Percentiles rank a stretch among this genome's conserved stretches.
phyloP scores from a whole-genome alignment of 2,329 filamentous ascomycete genomes.

The Macroventuria anomochaeta region DNA sequence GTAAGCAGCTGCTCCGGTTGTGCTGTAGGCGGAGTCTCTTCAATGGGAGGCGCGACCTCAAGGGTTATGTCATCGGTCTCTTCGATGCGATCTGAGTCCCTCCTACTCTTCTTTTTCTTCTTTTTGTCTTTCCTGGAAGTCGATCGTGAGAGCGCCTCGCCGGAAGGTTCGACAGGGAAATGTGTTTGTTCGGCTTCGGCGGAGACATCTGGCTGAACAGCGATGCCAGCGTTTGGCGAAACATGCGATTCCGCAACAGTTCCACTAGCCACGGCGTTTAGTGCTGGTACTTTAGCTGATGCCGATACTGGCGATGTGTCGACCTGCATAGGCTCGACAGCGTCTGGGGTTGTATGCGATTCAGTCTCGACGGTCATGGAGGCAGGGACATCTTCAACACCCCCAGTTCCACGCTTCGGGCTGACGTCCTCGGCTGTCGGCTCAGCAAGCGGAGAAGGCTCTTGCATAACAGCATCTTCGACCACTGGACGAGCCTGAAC shows the following conservation, averaged over 20 bases:
- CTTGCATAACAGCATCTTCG: background rate
- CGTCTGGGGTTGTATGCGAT: background rate
- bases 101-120: slow-evolving; percentile 33
- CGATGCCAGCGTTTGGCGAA: too few species aligned
- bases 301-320: background rate
- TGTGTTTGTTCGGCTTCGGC: background rate
- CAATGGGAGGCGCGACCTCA: slow-evolving; percentile 2
- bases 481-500: background rate
- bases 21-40: slow-evolving; percentile 2
- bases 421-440: background rate
- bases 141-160: slow-evolving; percentile 21
- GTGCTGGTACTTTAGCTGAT: too few species aligned
- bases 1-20: slow-evolving; percentile 1
- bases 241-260: too few species aligned
- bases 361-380: background rate
- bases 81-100: slow-evolving; percentile 14
- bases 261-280: too few species aligned
- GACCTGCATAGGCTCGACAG: background rate
- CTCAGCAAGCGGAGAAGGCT: slow-evolving; percentile 5
- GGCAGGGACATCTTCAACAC: background rate
- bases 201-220: background rate
- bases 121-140: slow-evolving; percentile 39
- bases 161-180: slow-evolving; percentile 1
- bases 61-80: slow-evolving; percentile 6
- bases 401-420: background rate